Base-by-base conservation (phyloP, 169 alveolate genomes). In the Cryptosporidium xiaoi region DNA sequence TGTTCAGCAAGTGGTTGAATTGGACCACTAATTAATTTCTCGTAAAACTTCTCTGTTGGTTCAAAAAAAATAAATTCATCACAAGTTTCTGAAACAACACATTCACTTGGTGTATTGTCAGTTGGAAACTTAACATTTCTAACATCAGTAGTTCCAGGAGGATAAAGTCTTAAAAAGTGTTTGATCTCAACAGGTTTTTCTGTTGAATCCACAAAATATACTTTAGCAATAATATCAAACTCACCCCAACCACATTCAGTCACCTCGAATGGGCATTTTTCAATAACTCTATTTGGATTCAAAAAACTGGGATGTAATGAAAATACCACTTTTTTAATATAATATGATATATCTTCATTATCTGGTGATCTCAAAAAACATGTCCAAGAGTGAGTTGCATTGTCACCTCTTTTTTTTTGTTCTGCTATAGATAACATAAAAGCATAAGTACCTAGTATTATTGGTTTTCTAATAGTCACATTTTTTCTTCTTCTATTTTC, bases 221-320 rank as follows among this genome's bases (percentile, higher is more conserved):
- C 89, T 65, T 90, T 92, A 16, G 95, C 95, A 64, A 90, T 71
- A 29, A 96, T 95, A 8, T 93, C 95, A 67, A 96, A 96, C 83
- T 96, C 98, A 10, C 98, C 98, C 98, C 98, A 96, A 7, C 98
- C 98, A 51, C 92, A 92, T 87, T 95, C 96, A 33, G 94, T 89
- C 34, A 95, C 93, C 85, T 93, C 96, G 91, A 92, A 96, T 13
- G 98, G 98, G 50, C 94, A 93, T 58, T 89, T 87, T 46, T 92
- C 95, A 13, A 96, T 67, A 20, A 91, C 94, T 90, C 97, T 71
- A 53, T 83, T 91, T 44, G 97, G 97, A 84, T 97, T 95, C n/a
- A 91, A 90, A 91, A 97, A 97, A 40, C 97, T 92, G 24, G 97
- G 97, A 85, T 97, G 98, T 48, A 97, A 93, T 55, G 93, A 95